Evolutionary conservation across 768 basidiomycete genomes (phyloP).

Genomic region (Pseudohyphozyma bogoriensis): DNA sequence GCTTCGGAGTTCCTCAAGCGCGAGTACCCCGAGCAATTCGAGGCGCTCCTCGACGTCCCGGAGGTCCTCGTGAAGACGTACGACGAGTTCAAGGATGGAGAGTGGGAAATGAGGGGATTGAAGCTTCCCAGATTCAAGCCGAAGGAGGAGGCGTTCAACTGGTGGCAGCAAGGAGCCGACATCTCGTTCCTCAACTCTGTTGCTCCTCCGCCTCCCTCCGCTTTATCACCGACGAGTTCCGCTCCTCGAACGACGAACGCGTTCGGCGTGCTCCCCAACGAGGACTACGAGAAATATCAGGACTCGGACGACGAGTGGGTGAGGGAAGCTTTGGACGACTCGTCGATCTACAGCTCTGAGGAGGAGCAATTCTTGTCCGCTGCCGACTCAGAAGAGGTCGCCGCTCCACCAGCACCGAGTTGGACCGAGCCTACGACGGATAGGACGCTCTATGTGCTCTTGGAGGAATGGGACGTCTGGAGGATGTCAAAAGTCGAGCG

Average conservation of each 20-base stretch:
- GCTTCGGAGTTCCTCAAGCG: neutral
- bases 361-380: no score
- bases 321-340: neutral
- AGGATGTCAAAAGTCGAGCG: slow-evolving; percentile 49
- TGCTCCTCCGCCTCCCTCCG: no score
- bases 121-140: no score
- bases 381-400: no score
- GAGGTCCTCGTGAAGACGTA: neutral
- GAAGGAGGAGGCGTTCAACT: no score
- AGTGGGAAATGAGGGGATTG: no score
- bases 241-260: no score
- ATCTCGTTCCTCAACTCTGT: no score
- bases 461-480: slow-evolving; percentile 47
- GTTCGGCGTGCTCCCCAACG: neutral
- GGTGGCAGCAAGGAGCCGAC: no score
- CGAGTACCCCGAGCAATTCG: neutral
- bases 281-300: neutral
- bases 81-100: no score
- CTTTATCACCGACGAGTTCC: no score
- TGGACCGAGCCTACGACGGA: slow-evolving; percentile 33
- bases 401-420: neutral
- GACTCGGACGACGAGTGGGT: neutral
- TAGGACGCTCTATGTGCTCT: slow-evolving; percentile 42
- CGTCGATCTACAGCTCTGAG: neutral
- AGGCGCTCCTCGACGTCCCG: neutral